Evolutionary conservation across 768 basidiomycete genomes (phyloP).

Genomic region (Russula brevipes): DNA sequence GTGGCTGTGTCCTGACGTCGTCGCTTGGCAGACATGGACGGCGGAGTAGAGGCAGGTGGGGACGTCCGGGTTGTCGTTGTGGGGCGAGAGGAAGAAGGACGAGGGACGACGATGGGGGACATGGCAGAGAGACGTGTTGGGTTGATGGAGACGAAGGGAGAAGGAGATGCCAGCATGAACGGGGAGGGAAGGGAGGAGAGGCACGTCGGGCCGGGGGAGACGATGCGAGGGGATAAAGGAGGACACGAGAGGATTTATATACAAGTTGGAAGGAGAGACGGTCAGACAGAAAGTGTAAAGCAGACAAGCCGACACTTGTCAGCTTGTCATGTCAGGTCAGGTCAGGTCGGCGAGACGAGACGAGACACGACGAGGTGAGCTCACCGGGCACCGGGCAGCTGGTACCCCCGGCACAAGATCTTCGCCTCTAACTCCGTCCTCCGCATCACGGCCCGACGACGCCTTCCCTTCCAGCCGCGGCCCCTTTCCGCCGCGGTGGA

Average conservation of each 20-base stretch:
- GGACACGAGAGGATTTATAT: constrained; percentile 3
- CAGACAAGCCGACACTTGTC: too few relatives aligned
- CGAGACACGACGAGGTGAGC: constrained; percentile 9
- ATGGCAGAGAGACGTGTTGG: constrained; percentile 15
- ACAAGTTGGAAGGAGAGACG: background rate
- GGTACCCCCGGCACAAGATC: background rate
- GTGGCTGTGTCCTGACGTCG: constrained; percentile 52
- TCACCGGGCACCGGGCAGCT: background rate
- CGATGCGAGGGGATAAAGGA: background rate
- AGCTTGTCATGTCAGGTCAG: too few relatives aligned
- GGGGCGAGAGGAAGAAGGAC: background rate
- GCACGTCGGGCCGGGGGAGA: background rate
- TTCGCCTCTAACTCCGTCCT: constrained; percentile 13
- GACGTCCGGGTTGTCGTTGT: background rate
- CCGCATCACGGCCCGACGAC: constrained; percentile 6
- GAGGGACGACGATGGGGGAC: background rate
- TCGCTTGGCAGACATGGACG: constrained; percentile 14
- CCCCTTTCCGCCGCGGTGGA: background rate
- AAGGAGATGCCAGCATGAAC: background rate
- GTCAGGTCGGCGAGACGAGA: too few relatives aligned
- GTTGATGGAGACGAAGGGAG: constrained; percentile 6
- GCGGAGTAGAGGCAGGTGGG: background rate
- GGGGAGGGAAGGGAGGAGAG: background rate
- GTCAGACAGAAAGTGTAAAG: background rate
- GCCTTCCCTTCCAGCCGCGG: background rate